Conservation (phyloP, 495 filamentous ascomycete species). For the Penicillium desertorum region DNA sequence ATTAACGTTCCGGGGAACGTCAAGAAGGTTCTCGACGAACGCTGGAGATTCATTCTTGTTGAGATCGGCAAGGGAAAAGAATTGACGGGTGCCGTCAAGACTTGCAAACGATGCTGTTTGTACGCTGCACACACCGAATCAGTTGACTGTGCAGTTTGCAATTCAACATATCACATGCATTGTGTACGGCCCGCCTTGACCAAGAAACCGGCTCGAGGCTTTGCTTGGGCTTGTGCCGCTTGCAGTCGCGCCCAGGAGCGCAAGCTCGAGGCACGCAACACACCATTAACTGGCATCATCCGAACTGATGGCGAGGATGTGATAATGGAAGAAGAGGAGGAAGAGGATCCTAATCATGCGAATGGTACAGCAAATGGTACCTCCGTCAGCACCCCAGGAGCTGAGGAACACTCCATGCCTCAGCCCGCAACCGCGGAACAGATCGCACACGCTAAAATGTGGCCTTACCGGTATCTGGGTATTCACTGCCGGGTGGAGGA, state of each 20-base stretch:
- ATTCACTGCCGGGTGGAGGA: constrained; percentile 97
- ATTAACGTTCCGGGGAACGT: constrained; percentile 95
- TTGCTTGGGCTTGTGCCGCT: constrained; percentile 95
- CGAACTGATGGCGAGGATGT: constrained; percentile 74
- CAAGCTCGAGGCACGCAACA: constrained; percentile 87
- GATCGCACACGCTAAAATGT: constrained; percentile 84
- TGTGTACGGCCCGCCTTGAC: constrained; percentile 90
- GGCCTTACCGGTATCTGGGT: constrained; percentile 94
- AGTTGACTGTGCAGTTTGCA: constrained; percentile 94
- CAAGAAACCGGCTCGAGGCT: constrained; percentile 96
- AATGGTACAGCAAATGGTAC: constrained; percentile 48
- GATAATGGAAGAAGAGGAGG: constrained; percentile 71
- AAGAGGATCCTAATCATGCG: constrained; percentile 40
- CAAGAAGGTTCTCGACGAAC: constrained; percentile 90
- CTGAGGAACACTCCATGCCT: constrained; percentile 51
- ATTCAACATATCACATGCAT: constrained; percentile 96
- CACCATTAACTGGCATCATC: constrained; percentile 59
- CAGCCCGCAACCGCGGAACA: constrained; percentile 85
- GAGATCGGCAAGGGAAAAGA: constrained; percentile 91
- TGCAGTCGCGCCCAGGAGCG: constrained; percentile 93
- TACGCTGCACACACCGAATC: constrained; percentile 96
- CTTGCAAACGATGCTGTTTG: constrained; percentile 83
- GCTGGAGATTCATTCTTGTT: constrained; percentile 93
- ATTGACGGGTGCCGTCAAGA: constrained; percentile 92
- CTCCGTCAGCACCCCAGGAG: constrained; percentile 59